These are phyloP conservation scores for Termitomyces sp. DNA, from an alignment of 768 basidiomycete genomes.

Conservation along the genomic window DNA sequence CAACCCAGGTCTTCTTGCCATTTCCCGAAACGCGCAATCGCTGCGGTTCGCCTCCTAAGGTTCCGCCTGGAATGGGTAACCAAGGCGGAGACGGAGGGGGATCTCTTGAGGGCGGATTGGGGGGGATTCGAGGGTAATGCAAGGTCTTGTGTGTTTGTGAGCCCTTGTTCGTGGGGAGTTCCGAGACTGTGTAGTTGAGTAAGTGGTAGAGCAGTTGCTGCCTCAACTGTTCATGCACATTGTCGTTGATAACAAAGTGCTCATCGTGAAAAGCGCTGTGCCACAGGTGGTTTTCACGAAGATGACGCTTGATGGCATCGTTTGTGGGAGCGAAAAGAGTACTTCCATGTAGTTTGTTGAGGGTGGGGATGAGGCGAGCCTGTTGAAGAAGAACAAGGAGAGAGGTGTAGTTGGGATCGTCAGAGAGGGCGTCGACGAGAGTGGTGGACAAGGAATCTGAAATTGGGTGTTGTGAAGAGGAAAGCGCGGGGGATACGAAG, in stretches of 20 bases:
- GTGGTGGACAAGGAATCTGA: constrained; percentile 41
- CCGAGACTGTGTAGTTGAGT: constrained; percentile 71
- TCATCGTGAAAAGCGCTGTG: constrained; percentile 35
- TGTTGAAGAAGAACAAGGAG: constrained; percentile 77
- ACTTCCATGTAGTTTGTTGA: constrained; percentile 78
- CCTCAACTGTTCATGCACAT: constrained; percentile 77
- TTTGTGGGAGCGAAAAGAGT: constrained; percentile 97
- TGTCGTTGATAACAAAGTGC: constrained; percentile 52
- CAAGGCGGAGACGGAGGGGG: constrained; percentile 81
- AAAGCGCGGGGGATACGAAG: constrained; percentile 25
- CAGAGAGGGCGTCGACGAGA: constrained; percentile 73
- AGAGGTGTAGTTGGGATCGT: constrained; percentile 74
- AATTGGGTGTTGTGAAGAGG: constrained; percentile 30
- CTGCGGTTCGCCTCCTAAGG: constrained; percentile 80
- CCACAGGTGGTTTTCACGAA: constrained; percentile 33
- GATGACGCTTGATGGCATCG: constrained; percentile 69
- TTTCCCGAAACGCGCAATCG: constrained; percentile 61
- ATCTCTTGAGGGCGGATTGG: constrained; percentile 59
- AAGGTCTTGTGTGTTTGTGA: constrained; percentile 54
- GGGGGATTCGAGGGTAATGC: constrained; percentile 59
- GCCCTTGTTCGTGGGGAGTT: constrained; percentile 36
- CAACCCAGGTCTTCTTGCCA: constrained; percentile 52
- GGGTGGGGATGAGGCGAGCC: constrained; percentile 84
- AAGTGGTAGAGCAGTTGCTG: constrained; percentile 95
- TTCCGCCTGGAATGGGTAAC: constrained; percentile 80